Evolutionary conservation across 2,329 filamentous ascomycete species (phyloP).

Genomic region (Trichoderma lentiforme): DNA sequence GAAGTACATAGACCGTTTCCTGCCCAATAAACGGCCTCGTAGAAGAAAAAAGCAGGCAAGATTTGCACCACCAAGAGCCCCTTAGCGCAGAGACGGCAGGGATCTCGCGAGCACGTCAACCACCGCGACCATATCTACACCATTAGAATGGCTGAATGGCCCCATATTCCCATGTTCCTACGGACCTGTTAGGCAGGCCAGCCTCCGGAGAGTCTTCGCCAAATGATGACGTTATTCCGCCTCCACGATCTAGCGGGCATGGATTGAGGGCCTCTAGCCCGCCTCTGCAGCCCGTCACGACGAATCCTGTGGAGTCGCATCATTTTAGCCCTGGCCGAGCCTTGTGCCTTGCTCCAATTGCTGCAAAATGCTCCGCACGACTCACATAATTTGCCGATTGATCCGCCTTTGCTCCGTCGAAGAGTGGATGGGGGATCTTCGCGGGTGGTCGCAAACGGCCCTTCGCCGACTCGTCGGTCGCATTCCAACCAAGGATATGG

Average conservation of each 20-base stretch:
- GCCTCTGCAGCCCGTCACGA: conserved; percentile 1
- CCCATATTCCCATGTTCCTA: neutral
- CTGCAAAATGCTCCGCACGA: conserved; percentile 3
- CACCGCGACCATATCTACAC: neutral
- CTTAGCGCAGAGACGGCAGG: conserved; percentile 1
- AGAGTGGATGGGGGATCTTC: neutral
- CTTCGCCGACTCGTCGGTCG: neutral
- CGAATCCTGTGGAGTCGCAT: conserved; percentile 8
- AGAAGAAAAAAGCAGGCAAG: neutral
- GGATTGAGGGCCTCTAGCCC: conserved; percentile 1
- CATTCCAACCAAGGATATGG: neutral
- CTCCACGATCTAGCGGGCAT: conserved; percentile 14
- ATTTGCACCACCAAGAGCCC: neutral
- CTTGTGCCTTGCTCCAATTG: conserved; percentile 2
- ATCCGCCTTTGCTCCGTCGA: conserved; percentile 8
- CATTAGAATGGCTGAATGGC: neutral
- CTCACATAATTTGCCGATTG: conserved; percentile 11
- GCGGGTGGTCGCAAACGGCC: neutral
- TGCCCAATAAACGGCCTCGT: conserved; percentile 7
- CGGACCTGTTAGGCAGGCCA: neutral
- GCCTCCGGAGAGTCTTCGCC: neutral
- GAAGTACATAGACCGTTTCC: neutral
- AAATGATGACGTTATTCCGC: conserved; percentile 17
- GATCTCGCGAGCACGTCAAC: conserved; percentile 12
- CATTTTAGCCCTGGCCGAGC: neutral